Conservation (phyloP, 2,329 filamentous ascomycete species). For the Alternaria sp. region DNA sequence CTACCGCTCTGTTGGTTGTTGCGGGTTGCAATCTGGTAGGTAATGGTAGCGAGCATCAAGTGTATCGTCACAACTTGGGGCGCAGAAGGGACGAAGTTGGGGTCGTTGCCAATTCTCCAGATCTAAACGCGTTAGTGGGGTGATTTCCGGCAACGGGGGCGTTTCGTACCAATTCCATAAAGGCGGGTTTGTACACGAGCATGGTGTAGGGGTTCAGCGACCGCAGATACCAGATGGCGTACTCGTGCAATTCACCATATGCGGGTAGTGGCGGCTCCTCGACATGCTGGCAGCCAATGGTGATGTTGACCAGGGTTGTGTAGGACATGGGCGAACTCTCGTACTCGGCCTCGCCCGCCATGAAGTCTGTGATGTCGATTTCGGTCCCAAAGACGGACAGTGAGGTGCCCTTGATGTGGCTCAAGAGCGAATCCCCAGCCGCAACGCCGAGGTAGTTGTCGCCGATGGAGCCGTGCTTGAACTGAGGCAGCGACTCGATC, state of each 20-base stretch:
- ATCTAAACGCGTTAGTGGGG: slow-evolving; percentile 55
- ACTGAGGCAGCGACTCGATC: slow-evolving; percentile 53
- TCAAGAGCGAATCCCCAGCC: slow-evolving; percentile 70
- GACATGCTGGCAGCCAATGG: slow-evolving; percentile 64
- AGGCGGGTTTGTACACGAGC: slow-evolving; percentile 77
- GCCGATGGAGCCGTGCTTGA: slow-evolving; percentile 58
- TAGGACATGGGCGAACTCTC: slow-evolving; percentile 69
- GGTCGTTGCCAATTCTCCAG: slow-evolving; percentile 78
- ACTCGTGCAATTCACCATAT: slow-evolving; percentile 70
- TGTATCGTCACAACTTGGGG: slow-evolving; percentile 76
- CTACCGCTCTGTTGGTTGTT: slow-evolving; percentile 61
- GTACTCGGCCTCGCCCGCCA: slow-evolving; percentile 70
- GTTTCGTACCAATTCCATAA: slow-evolving; percentile 69
- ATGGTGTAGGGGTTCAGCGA: slow-evolving; percentile 76
- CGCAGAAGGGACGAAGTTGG: slow-evolving; percentile 66
- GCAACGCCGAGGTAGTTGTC: slow-evolving; percentile 73
- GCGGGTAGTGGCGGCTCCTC: slow-evolving; percentile 67
- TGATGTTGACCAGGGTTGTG: slow-evolving; percentile 72
- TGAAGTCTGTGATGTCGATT: slow-evolving; percentile 78
- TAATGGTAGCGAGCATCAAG: slow-evolving; percentile 80
- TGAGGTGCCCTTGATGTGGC: slow-evolving; percentile 77
- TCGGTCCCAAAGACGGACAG: slow-evolving; percentile 82
- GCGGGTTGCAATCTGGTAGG: slow-evolving; percentile 77
- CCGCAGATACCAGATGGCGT: slow-evolving; percentile 78
- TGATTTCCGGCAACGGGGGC: neutral